Evolutionary conservation across 768 basidiomycete genomes (phyloP), one percentile per base, ranked within the genome.

Genomic region (Amanita exitialis): DNA sequence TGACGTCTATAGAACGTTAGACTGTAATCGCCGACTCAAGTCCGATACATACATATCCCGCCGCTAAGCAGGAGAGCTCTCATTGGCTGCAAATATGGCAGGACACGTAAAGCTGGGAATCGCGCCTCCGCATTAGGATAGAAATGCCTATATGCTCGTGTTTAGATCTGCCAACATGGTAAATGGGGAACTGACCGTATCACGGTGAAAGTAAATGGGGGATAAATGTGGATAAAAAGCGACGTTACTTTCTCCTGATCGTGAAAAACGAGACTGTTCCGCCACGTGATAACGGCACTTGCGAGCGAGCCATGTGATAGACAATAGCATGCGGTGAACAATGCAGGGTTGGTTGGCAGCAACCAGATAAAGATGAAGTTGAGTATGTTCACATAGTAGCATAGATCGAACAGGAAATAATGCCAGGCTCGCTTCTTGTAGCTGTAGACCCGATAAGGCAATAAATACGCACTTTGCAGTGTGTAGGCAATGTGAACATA

Each of bases 231-330:
- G 28, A 99, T 80, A 69, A 94, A 98, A 21, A 99, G 70, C 8
- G 88, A 91, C 15, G 90, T 97, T 61, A 97, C 89, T 66, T 98
- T 98, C 65, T 99, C 96, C 50, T 82, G 77, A 60, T 95, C 93
- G 61, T 99, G 96, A 70, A 99, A 99, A 2, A 99, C 96, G 20
- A 99, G 80, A 57, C 90, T 94, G 61, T 99, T 99, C 54, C 96
- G 78, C 96, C 96, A 99, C 8, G 95, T 97, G 58, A 97, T 90
- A 44, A 98, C 93, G 0, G 95, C 94, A 47, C 88, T 90, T 0
- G 90, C 94, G 28, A 96, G 77, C 0, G 88, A 79, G 0, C 93
- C 96, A 62, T 96, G 85, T 0, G 91, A 88, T 21, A 98, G 76
- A 57, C 90, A 89, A 61, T 96, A 98, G 61, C 90, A 94, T 3